Evolutionary conservation across 2,329 filamentous ascomycete genomes (phyloP), one percentile per base, ranked within the genome.

Genomic region (Passalora sequoiae): DNA sequence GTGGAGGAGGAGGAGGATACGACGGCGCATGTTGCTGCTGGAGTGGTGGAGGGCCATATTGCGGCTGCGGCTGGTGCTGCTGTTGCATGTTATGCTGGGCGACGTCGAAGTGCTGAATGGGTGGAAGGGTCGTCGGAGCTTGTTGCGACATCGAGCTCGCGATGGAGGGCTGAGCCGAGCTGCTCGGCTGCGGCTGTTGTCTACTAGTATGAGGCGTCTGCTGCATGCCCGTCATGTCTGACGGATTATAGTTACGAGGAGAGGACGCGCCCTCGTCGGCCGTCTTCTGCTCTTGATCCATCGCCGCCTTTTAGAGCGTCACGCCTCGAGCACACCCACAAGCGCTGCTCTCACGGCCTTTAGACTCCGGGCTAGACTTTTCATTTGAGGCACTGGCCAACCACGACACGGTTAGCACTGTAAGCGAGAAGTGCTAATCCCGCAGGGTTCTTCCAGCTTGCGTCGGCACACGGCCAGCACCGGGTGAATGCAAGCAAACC

Each of bases 121-220:
- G 54, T 40, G 55, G 57, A 20, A 55, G 43, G 17, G 3, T 24
- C 33, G 33, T 17, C 19, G 33, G 9, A 24, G 9, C 16, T 17
- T 17, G n/a, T 5, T 36, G 33, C 33, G 33, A 36, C 10, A n/a
- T 17, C 19, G 33, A 17, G 17, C 17, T 17, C 16, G 33, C 21
- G n/a, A n/a, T n/a, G 33, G 33, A 3, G 15, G 21, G 16, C 33
- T 17, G 19, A 8, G 33, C 33, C 33, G 33, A 36, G 38, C 38
- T 37, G 30, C 12, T 27, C 8, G 19, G 50, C 80, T 72, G 39
- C n/a, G n/a, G 21, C n/a, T 37, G 40, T 9, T 21, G 30, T 8
- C 15, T 12, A 12, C 24, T 27, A 12, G 24, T 7, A 12, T 6
- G 12, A 7, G 24, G 12, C 12, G 24, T 6, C 24, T 27, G 24